Conservation (phyloP, 2,329 filamentous ascomycete genomes). For the Myriosclerotinia duriaeana region DNA sequence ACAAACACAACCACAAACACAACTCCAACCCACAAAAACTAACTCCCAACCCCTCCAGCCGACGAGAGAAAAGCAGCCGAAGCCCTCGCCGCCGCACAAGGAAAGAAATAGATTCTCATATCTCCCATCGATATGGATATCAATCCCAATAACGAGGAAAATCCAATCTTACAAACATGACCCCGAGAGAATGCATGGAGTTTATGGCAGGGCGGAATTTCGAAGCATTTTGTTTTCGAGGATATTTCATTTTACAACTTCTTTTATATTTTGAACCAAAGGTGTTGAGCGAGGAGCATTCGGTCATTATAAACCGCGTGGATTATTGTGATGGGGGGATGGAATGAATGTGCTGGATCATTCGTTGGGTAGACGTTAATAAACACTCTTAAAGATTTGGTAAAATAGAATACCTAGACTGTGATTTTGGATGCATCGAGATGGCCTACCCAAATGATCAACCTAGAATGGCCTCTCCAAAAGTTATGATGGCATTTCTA, state of each 20-base stretch:
- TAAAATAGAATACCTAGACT: background rate
- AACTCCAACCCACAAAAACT: background rate
- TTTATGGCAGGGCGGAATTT: background rate
- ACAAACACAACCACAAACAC: too few relatives aligned
- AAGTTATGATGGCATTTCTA: background rate
- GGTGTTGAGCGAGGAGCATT: conserved; percentile 15
- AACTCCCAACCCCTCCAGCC: background rate
- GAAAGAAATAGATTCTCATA: conserved; percentile 1
- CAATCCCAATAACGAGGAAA: too few relatives aligned
- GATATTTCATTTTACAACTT: background rate
- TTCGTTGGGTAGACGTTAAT: conserved; percentile 4
- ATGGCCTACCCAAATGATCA: background rate
- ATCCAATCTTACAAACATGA: too few relatives aligned
- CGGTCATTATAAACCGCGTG: conserved; percentile 5
- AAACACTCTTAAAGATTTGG: background rate
- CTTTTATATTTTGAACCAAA: background rate
- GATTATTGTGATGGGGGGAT: background rate
- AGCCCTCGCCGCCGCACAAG: conserved; percentile 14
- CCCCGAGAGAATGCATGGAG: background rate
- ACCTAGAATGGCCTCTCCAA: background rate
- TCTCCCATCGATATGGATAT: too few relatives aligned
- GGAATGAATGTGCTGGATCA: background rate
- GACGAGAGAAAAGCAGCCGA: conserved; percentile 17
- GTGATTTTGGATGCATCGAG: background rate
- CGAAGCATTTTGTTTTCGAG: background rate